Evolutionary conservation across 805 yeast species (phyloP).

Genomic region (Deakozyma indianensis): DNA sequence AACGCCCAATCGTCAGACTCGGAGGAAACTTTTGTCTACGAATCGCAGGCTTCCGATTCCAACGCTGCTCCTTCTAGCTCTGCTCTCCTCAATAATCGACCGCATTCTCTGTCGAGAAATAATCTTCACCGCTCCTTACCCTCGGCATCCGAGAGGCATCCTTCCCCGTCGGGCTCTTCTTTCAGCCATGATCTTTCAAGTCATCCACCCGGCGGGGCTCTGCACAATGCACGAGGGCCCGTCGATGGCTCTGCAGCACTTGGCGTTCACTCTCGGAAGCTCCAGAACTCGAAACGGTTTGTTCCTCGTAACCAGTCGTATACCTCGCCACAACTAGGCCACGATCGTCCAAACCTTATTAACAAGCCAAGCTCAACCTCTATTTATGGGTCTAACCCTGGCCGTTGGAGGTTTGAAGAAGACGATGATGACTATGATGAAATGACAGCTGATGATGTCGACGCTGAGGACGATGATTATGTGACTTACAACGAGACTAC

Average conservation of each 20-base stretch:
- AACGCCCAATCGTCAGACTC: constrained; percentile 67
- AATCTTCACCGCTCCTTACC: neutral
- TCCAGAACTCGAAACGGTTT: neutral
- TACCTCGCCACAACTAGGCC: neutral
- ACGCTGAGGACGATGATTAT: constrained; percentile 15
- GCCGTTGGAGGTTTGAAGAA: constrained; percentile 23
- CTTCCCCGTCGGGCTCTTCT: neutral
- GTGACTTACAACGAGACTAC: constrained; percentile 20
- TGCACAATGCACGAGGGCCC: neutral
- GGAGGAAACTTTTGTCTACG: constrained; percentile 95
- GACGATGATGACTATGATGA: constrained; percentile 28
- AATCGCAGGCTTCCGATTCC: constrained; percentile 25
- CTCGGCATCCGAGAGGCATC: neutral
- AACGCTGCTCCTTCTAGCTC: neutral
- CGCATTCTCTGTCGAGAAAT: constrained; percentile 5
- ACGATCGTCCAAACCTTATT: neutral
- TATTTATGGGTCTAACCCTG: neutral
- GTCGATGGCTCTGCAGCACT: neutral
- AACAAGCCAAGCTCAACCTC: neutral
- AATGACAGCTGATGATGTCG: constrained; percentile 36
- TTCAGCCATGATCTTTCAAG: neutral
- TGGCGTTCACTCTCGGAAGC: neutral
- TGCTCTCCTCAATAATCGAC: constrained; percentile 1
- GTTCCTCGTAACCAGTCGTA: neutral
- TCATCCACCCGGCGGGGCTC: neutral